Evolutionary conservation across 2,329 filamentous ascomycete species (phyloP).

Genomic region (Malbranchea zuffiana): DNA sequence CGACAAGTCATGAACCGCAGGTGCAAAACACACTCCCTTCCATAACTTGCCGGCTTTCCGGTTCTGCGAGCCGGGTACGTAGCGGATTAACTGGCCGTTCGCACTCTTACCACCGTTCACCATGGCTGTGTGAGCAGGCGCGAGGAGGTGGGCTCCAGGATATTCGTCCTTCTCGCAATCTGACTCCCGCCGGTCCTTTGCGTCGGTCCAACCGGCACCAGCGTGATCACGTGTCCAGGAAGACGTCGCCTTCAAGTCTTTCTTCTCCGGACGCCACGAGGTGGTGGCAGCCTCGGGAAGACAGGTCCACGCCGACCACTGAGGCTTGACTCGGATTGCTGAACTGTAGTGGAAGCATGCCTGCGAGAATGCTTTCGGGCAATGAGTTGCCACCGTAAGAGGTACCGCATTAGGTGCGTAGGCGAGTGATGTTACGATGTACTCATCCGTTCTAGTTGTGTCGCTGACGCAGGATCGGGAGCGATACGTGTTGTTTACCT

Average conservation of each 20-base stretch:
- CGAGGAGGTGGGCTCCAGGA: not conserved
- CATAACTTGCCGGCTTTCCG: not conserved
- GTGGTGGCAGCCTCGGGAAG: not conserved
- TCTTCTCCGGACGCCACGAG: not conserved
- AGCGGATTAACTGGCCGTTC: not conserved
- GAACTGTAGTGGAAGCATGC: not conserved
- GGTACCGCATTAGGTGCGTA: not conserved
- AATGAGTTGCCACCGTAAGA: not conserved
- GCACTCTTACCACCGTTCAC: not conserved
- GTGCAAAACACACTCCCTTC: not conserved
- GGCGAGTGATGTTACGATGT: not conserved
- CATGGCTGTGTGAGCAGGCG: not conserved
- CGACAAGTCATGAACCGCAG: not conserved
- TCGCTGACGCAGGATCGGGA: not conserved
- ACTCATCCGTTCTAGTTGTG: not conserved
- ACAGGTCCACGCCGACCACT: not conserved
- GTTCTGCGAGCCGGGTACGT: not conserved
- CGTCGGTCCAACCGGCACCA: not conserved
- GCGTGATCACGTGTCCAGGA: not conserved
- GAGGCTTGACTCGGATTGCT: not conserved
- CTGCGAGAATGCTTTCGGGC: not conserved
- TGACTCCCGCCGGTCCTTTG: not conserved
- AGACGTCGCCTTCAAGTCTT: not conserved
- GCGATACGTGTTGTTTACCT: not conserved
- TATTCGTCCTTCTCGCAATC: not conserved